Evolutionary conservation across 1,284 basidiomycete species (phyloP), one percentile per base, ranked within the genome.

Genomic region (Earliella scabrosa): DNA sequence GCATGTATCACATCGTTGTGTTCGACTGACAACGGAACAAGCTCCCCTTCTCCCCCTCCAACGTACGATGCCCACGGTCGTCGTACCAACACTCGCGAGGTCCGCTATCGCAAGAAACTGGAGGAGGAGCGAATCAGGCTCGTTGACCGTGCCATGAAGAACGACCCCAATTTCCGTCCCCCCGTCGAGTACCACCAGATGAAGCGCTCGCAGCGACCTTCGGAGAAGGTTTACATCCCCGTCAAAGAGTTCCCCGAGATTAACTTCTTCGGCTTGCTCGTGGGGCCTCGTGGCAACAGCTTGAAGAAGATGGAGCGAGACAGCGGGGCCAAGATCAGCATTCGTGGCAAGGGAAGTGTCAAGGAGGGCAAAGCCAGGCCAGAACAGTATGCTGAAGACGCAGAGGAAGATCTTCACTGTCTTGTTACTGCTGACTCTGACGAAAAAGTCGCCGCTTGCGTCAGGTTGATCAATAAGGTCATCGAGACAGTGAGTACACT

Each of bases 231-330:
- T 56, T 99, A 98, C 72, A 96, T 99, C 60, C 97, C 97, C 26
- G 95, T 98, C 69, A 98, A 99, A 73, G 97, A 99, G 76, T 99
- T 99, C 69, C 97, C 97, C 4, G 97, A 99, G 76, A 99, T 99
- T 81, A 99, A 99, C 75, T 99, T 99, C 76, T 99, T 99, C 68
- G 97, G 97, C 67, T 81, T 99, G 58, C 86, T 99, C 57, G 97
- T 99, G 60, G 97, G 97, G 38, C 97, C 97, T 67, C 91, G 97
- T 68, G 97, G 97, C 45, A 99, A 99, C 73, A 97, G 95, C 76
- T 78, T 99, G 79, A 99, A 99, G 82, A 96, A 94, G 75, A 99
- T 99, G 97, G 97, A 99, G 76, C 82, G 93, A 53, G 94, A 99
- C 68, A 94, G 91, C 68, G 97, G 97, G 24, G 97, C 97, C 18